A percentile compares a stretch with the other conserved stretches of the same genome.
phyloP scores from a whole-genome alignment of 768 basidiomycete genomes.

The Boletus huronensis region DNA sequence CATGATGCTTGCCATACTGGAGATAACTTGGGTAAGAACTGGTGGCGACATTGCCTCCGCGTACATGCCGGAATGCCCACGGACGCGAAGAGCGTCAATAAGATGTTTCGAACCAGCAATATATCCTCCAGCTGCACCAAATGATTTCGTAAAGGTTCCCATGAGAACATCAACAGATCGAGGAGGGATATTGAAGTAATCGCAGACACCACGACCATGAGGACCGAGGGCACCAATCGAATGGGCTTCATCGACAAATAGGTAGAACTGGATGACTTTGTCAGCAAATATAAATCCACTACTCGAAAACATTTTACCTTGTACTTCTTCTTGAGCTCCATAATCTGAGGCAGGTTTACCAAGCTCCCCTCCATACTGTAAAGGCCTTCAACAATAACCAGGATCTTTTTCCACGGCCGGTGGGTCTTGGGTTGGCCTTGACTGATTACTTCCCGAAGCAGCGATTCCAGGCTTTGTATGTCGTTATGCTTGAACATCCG shows the following conservation, averaged over 20 bases:
- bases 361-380: slow-evolving; percentile 99
- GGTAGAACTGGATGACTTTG: slow-evolving; percentile 66
- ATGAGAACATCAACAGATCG: slow-evolving; percentile 86
- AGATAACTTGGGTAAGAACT: slow-evolving; percentile 85
- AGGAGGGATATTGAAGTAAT: slow-evolving; percentile 89
- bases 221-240: slow-evolving; percentile 96
- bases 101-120: slow-evolving; percentile 80
- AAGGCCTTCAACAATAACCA: slow-evolving; percentile 90
- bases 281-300: not conserved
- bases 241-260: slow-evolving; percentile 96
- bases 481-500: slow-evolving; percentile 98
- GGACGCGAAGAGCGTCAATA: slow-evolving; percentile 77
- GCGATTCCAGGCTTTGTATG: slow-evolving; percentile 72
- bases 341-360: slow-evolving; percentile 73
- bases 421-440: slow-evolving; percentile 98
- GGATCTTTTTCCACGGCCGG: slow-evolving; percentile 98
- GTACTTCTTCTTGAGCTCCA: slow-evolving; percentile 90
- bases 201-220: slow-evolving; percentile 89
- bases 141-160: slow-evolving; percentile 98
- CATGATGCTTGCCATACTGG: slow-evolving; percentile 97
- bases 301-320: slow-evolving; percentile 55
- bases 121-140: slow-evolving; percentile 93
- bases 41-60: slow-evolving; percentile 90
- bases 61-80: slow-evolving; percentile 79
- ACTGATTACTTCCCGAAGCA: slow-evolving; percentile 88